These are phyloP conservation scores for Arxiozyma telluris DNA, from an alignment of 1,139 yeast species.

Conservation along the genomic window DNA sequence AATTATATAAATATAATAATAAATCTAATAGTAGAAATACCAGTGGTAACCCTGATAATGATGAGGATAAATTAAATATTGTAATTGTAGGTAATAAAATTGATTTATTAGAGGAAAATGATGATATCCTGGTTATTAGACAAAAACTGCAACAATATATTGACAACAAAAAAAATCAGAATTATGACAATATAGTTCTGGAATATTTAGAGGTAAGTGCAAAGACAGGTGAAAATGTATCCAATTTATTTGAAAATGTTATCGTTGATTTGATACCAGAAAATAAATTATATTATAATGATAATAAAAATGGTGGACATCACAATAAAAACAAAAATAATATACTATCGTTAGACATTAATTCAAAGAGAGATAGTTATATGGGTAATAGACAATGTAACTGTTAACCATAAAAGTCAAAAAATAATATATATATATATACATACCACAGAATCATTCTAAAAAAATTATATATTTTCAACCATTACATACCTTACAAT, in stretches of 20 bases:
- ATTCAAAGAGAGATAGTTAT: neutral
- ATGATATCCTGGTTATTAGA: neutral
- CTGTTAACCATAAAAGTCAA: neutral
- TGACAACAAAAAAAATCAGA: neutral
- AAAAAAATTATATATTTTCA: neutral
- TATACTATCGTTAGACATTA: conserved; percentile 1
- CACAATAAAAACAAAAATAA: conserved; percentile 1
- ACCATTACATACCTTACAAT: too few relatives aligned
- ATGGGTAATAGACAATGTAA: neutral
- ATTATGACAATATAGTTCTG: conserved; percentile 31
- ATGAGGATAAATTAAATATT: conserved; percentile 58
- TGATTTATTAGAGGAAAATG: conserved; percentile 42
- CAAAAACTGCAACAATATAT: neutral
- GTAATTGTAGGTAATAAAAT: conserved; percentile 65
- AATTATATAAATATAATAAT: conserved; percentile 75
- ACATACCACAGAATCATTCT: neutral
- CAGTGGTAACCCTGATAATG: neutral
- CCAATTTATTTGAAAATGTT: conserved; percentile 66
- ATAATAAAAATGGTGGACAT: neutral
- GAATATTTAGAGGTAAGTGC: conserved; percentile 50
- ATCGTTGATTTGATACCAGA: conserved; percentile 62
- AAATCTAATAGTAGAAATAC: conserved; percentile 33
- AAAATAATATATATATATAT: neutral
- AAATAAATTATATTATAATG: conserved; percentile 10
- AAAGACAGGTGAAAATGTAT: conserved; percentile 75